Evolutionary conservation across 305 asterid genomes (phyloP).

Genomic region (Fraxinus sp.): DNA sequence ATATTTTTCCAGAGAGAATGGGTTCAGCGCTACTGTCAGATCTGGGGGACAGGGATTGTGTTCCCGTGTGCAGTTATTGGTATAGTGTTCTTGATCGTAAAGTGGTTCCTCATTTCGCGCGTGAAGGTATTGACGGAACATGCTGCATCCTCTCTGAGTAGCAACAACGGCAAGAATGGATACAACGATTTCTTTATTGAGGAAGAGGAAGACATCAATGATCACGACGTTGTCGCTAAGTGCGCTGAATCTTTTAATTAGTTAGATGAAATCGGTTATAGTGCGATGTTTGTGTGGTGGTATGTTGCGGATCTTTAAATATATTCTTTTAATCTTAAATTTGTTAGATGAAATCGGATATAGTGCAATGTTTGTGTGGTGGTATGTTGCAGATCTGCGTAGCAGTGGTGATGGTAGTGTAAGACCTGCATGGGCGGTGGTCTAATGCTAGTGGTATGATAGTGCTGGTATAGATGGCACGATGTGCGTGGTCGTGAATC

Average conservation of each 20-base stretch:
- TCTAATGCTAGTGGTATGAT: too few species aligned
- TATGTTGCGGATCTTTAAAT: too few species aligned
- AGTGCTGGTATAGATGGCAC: too few species aligned
- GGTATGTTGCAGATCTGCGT: too few species aligned
- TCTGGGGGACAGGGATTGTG: conserved; percentile 59
- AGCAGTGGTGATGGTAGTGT: too few species aligned
- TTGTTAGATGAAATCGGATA: too few species aligned
- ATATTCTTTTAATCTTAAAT: too few species aligned
- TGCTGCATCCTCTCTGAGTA: conserved; percentile 18
- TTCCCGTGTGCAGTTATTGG: conserved; percentile 80
- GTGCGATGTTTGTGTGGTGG: too few species aligned
- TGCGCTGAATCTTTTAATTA: conserved; percentile 47
- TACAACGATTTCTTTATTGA: conserved; percentile 48
- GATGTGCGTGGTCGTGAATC: too few species aligned
- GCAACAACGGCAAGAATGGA: conserved; percentile 52
- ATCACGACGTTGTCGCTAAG: conserved; percentile 56
- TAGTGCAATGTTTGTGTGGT: too few species aligned
- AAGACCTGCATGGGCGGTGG: too few species aligned
- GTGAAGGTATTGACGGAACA: conserved; percentile 61
- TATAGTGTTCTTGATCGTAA: conserved; percentile 65
- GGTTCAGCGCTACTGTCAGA: conserved; percentile 59
- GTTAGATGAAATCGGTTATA: too few species aligned
- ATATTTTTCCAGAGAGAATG: conserved; percentile 33
- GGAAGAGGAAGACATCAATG: conserved; percentile 41
- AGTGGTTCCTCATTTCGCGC: conserved; percentile 64